Conservation (phyloP, 2,329 filamentous ascomycete species). For the Exophiala sp. region DNA sequence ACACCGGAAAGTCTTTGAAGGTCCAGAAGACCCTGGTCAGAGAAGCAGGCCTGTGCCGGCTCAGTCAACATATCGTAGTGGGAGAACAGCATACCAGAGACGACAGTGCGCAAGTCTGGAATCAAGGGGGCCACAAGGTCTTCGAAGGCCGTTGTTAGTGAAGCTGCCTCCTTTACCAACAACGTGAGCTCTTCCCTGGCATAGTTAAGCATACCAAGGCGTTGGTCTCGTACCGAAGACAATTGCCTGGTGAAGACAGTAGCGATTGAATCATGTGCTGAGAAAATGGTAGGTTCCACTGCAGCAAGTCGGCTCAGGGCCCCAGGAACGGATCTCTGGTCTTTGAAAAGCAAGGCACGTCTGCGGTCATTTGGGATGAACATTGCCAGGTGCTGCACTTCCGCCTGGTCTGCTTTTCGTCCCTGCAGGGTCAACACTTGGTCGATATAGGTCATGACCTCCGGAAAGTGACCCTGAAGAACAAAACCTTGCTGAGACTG, state of each 20-base stretch:
- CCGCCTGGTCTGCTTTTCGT: not conserved
- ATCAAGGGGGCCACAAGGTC: not conserved
- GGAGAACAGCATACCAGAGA: conserved; percentile 13
- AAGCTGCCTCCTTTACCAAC: conserved; percentile 10
- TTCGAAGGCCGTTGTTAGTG: conserved; percentile 4
- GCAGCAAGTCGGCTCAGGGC: conserved; percentile 14
- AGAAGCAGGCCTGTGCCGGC: conserved; percentile 8
- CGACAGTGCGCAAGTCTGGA: conserved; percentile 5
- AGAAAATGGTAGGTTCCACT: conserved; percentile 1
- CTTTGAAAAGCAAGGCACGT: not conserved
- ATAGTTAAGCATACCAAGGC: conserved; percentile 20
- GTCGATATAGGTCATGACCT: conserved; percentile 8
- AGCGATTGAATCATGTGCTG: conserved; percentile 2
- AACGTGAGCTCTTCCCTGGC: conserved; percentile 21
- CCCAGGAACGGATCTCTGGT: conserved; percentile 1
- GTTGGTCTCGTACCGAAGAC: conserved; percentile 14
- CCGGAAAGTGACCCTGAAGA: conserved; percentile 14
- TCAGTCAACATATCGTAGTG: conserved; percentile 13
- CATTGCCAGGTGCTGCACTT: conserved; percentile 9
- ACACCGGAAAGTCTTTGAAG: conserved; percentile 4
- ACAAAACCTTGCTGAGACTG: conserved; percentile 10
- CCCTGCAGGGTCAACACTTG: conserved; percentile 3
- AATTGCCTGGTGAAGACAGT: conserved; percentile 6
- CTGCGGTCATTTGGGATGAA: conserved; percentile 8
- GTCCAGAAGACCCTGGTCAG: not conserved